Base-by-base conservation (phyloP, 441 rosid genomes). In the Jatropha multifida region DNA sequence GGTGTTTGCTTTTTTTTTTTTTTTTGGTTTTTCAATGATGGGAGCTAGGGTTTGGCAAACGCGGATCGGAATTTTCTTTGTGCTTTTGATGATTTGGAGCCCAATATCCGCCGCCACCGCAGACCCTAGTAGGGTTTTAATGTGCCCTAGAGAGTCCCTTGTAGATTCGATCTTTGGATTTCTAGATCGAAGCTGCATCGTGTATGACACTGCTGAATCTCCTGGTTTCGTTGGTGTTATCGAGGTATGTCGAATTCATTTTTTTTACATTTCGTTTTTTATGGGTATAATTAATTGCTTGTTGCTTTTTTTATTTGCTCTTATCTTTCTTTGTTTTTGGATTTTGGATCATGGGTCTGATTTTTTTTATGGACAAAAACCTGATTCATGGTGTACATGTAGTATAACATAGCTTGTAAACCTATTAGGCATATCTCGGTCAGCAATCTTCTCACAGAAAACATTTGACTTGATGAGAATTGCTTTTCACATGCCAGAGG, bases 141-240 rank as follows among this genome's bases (percentile, higher is more conserved):
- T 86, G 41, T 94, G 97, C 79, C 80, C 83, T 27, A 58, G n/a
- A 61, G 83, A 66, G 72, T 75, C 90, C 48, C 51, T 75, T 46
- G 49, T 69, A 38, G 93, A 88, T 75, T 86, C 86, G 79, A 82
- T 87, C 86, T 84, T 88, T 66, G 82, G 83, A 78, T 83, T 88
- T 77, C 81, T 78, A 63, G 82, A 90, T 81, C 84, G 73, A 26
- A 65, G 41, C 71, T 92, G 89, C 76, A 76, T 65, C 38, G 56
- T 76, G 71, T 75, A 58, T 73, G 77, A 32, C 41, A 60, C 23
- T 61, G 27, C 54, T 75, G 80, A 77, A 38, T 87, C 81, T 76
- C 71, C 82, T 76, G 41, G 42, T 68, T 81, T 86, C 54, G 52
- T 82, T 69, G 81, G 86, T 14, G 89, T 92, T 74, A 85, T 84